Evolutionary conservation across 169 alveolate species (phyloP), one percentile per base, ranked within the genome.

Genomic region (Babesia caballi): DNA sequence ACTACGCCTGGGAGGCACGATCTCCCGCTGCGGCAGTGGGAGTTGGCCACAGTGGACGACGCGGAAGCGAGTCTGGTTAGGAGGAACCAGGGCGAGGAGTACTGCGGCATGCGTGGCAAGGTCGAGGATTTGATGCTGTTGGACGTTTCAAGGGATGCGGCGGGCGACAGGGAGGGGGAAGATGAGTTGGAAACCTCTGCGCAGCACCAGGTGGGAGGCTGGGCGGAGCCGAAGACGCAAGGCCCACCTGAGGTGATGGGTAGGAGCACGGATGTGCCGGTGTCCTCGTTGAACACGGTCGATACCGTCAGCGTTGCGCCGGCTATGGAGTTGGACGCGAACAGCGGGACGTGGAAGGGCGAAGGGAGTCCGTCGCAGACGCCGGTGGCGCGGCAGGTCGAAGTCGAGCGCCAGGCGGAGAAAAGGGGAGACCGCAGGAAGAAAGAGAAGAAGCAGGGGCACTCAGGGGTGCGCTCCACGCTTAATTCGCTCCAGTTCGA

Each of bases 401-500:
- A 25, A n/a, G 60, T 1, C 12, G 60, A 11, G 21, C 40, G 11
- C 40, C 44, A 46, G 17, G 19, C 52, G 7, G 28, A 1, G 28
- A 49, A 12, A 33, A 32, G 21, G 44, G 19, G 47, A 56, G 17
- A 27, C 4, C 44, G 17, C 14, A 56, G 23, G 7, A 30, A 4
- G 66, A 38, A 33, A 41, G 53, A 47, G 46, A 66, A 59, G 41
- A 25, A 71, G 66, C 33, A 47, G 35, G 32, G 21, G 58, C 2
- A 51, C n/a, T 28, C 35, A 36, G 21, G 57, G 51, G 28, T 46
- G 9, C 61, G 36, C 28, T 44, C 70, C 52, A 52, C 47, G 6
- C 73, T 75, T 21, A 47, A 47, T 0, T 60, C 60, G 21, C 50
- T 75, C 17, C 52, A 66, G 30, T n/a, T 75, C n/a, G 57, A 67